These are phyloP conservation scores for Plectosphaerella cucumerina DNA, from an alignment of 2,329 filamentous ascomycete species.

Conservation along the genomic window DNA sequence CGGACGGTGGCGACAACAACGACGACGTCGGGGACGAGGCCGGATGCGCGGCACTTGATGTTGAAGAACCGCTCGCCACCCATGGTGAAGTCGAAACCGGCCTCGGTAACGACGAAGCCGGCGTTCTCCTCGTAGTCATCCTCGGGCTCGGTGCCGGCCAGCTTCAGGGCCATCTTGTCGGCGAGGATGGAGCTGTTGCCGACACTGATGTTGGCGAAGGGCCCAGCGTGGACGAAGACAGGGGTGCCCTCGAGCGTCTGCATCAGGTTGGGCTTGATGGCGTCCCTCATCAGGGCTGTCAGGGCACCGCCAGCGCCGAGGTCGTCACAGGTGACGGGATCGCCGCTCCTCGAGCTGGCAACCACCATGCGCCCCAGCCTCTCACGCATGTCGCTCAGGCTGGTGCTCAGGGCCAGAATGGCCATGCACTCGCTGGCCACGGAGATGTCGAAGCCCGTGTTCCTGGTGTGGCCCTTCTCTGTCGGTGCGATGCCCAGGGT, in stretches of 20 bases:
- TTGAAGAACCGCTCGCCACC: constrained; percentile 99
- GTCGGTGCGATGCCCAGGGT: constrained; percentile 85
- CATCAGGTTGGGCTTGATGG: constrained; percentile 99
- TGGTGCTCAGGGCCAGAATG: constrained; percentile 88
- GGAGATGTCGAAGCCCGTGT: constrained; percentile 96
- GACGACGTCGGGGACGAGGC: constrained; percentile 86
- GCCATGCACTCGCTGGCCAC: constrained; percentile 99
- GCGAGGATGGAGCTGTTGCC: constrained; percentile 94
- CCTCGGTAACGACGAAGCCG: constrained; percentile 93
- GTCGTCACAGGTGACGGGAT: constrained; percentile 94
- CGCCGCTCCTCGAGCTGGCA: constrained; percentile 77
- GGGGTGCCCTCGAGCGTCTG: constrained; percentile 96
- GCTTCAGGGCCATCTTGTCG: constrained; percentile 92
- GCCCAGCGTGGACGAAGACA: constrained; percentile 94
- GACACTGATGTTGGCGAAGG: constrained; percentile 98
- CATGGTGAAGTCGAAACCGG: constrained; percentile 99
- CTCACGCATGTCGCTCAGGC: constrained; percentile 84
- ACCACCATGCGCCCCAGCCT: constrained; percentile 94
- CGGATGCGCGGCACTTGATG: constrained; percentile 96
- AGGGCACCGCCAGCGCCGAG: constrained; percentile 89
- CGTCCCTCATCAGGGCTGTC: constrained; percentile 93
- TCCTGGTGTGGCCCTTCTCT: constrained; percentile 81
- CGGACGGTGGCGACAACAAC: constrained; percentile 94
- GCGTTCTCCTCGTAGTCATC: constrained; percentile 69
- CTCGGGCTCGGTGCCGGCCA: constrained; percentile 88